Evolutionary conservation across 495 filamentous ascomycete genomes (phyloP).

Genomic region (Diplogelasinospora grovesii): DNA sequence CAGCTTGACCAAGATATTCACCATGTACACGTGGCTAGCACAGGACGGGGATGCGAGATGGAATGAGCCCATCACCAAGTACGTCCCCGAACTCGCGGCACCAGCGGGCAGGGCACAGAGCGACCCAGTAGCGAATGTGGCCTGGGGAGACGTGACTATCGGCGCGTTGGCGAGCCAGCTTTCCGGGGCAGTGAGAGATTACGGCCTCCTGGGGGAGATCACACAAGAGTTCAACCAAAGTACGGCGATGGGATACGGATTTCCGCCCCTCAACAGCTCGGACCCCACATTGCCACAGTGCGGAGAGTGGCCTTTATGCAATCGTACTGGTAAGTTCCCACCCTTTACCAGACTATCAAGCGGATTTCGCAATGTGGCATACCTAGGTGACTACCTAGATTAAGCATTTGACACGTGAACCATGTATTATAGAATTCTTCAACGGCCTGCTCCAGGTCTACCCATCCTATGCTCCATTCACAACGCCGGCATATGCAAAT

Average conservation of each 20-base stretch:
- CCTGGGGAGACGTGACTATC: constrained; percentile 51
- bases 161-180: constrained; percentile 47
- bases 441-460: constrained; percentile 38
- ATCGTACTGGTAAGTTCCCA: constrained; percentile 22
- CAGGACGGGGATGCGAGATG: constrained; percentile 35
- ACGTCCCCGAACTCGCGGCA: constrained; percentile 47
- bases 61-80: constrained; percentile 45
- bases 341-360: background rate
- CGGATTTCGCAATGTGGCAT: background rate
- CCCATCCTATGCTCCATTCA: constrained; percentile 42
- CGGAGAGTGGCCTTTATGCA: constrained; percentile 29
- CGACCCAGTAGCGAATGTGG: constrained; percentile 36
- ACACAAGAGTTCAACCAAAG: constrained; percentile 32
- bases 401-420: background rate
- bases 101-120: constrained; percentile 20
- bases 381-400: background rate
- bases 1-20: constrained; percentile 45
- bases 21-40: constrained; percentile 40
- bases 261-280: constrained; percentile 34
- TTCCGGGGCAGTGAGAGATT: constrained; percentile 44
- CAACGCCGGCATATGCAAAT: constrained; percentile 52
- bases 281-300: constrained; percentile 37
- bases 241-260: constrained; percentile 26
- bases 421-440: constrained; percentile 43
- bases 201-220: constrained; percentile 35